Evolutionary conservation across 805 yeast species (phyloP), one percentile per base, ranked within the genome.

Genomic region (Ogataea sp.): DNA sequence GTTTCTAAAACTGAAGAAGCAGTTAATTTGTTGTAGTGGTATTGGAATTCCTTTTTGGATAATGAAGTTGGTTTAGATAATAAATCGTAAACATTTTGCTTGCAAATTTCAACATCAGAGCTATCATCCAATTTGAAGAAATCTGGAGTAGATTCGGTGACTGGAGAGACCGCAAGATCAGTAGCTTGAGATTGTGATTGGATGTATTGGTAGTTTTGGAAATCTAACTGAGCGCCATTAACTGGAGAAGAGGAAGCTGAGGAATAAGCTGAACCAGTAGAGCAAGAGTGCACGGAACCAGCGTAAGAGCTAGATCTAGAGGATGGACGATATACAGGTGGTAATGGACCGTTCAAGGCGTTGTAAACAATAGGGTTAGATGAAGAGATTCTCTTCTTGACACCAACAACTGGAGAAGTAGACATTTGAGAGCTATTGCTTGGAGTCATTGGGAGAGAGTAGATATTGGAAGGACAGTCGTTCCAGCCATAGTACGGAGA

Each of bases 401-500:
- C 32, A 37, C 41, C 41, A 26, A 32, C 23, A 11, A 41, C 34
- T 21, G 40, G 43, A 24, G 26, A 13, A 10, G 10, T 20, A n/a
- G n/a, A n/a, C n/a, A n/a, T n/a, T n/a, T n/a, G n/a, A n/a, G n/a
- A n/a, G n/a, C n/a, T n/a, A n/a, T n/a, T n/a, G n/a, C n/a, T n/a
- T n/a, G n/a, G n/a, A n/a, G n/a, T n/a, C n/a, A n/a, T n/a, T n/a
- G n/a, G n/a, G n/a, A n/a, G n/a, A n/a, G n/a, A n/a, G 9, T 32
- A 16, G 3, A 53, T 49, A 8, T 56, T 44, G 2, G 67, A 57
- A 1, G 80, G 80, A 50, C 80, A 76, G 53, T 78, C 84, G 49
- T 78, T 78, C 83, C 83, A 78, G 13, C 82, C 83, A 3, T 51
- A 36, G 14, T 49, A 47, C 1, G 51, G 36, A n/a, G 52, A 41